These are phyloP conservation scores for Cladosporium colombiae DNA, from an alignment of 2,329 filamentous ascomycete genomes.

Conservation along the genomic window DNA sequence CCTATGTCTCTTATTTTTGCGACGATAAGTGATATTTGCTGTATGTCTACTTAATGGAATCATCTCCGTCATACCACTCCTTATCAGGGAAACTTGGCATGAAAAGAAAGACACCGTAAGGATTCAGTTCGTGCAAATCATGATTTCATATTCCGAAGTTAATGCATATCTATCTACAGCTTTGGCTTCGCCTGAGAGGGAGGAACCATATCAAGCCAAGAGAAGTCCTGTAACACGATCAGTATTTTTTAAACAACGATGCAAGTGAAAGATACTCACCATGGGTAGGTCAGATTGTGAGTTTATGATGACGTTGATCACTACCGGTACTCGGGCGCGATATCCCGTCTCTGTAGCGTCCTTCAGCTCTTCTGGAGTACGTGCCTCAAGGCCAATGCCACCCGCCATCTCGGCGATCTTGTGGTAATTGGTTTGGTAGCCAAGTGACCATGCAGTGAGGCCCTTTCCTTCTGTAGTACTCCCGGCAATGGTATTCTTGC, in stretches of 20 bases:
- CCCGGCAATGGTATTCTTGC: conserved; percentile 42
- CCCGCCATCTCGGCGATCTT: conserved; percentile 58
- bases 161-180: conserved; percentile 17
- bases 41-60: background rate
- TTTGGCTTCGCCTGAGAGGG: conserved; percentile 29
- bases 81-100: background rate
- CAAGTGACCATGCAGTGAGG: conserved; percentile 49
- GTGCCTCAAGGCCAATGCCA: conserved; percentile 54
- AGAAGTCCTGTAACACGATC: conserved; percentile 31
- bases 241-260: conserved; percentile 5
- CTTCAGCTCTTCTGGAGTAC: conserved; percentile 54
- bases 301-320: conserved; percentile 60
- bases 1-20: background rate
- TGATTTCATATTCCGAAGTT: background rate
- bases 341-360: conserved; percentile 55
- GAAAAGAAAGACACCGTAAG: background rate
- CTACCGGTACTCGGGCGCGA: conserved; percentile 48
- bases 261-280: conserved; percentile 23
- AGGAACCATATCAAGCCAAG: conserved; percentile 35
- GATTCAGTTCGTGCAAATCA: background rate
- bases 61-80: background rate
- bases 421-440: conserved; percentile 58
- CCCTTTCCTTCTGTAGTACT: conserved; percentile 41
- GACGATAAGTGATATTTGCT: background rate
- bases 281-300: conserved; percentile 32